These are phyloP conservation scores for Epichloe hybrida DNA, from an alignment of 2,329 filamentous ascomycete genomes.

Conservation along the genomic window DNA sequence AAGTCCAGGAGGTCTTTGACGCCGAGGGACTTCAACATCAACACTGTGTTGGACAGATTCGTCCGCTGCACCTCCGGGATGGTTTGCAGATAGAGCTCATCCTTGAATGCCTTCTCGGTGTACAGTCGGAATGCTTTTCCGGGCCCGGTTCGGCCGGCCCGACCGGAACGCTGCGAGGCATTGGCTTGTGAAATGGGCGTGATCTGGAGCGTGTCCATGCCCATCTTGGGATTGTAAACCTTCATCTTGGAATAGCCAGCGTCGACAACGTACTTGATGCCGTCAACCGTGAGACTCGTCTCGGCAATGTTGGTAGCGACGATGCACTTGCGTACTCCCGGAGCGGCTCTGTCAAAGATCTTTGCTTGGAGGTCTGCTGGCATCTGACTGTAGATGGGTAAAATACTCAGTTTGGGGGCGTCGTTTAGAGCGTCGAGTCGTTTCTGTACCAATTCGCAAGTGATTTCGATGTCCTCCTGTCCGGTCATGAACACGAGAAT, in stretches of 20 bases:
- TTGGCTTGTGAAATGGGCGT: conserved; percentile 97
- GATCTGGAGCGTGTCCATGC: conserved; percentile 97
- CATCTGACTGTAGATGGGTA: conserved; percentile 99
- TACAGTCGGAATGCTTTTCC: conserved; percentile 91
- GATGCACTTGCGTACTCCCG: conserved; percentile 91
- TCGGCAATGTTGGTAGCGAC: conserved; percentile 98
- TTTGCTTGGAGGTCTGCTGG: conserved; percentile 94
- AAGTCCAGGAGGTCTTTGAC: conserved; percentile 93
- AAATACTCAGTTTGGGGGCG: conserved; percentile 82
- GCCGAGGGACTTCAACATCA: conserved; percentile 86
- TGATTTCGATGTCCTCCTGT: conserved; percentile 95
- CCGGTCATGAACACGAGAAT: conserved; percentile 99
- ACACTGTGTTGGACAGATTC: conserved; percentile 86
- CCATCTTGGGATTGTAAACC: conserved; percentile 97
- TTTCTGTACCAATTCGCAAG: conserved; percentile 84
- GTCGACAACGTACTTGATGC: conserved; percentile 98
- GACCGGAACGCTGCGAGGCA: conserved; percentile 80
- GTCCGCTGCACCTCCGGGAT: conserved; percentile 97
- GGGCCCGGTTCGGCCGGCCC: conserved; percentile 85
- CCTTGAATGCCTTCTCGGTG: conserved; percentile 87
- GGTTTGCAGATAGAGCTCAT: conserved; percentile 91
- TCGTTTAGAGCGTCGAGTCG: conserved; percentile 81
- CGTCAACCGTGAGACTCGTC: conserved; percentile 93
- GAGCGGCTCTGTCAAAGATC: conserved; percentile 84
- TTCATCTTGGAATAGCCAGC: conserved; percentile 94